Evolutionary conservation across 1,284 basidiomycete species (phyloP).

Genomic region (Ganoderma boninense): DNA sequence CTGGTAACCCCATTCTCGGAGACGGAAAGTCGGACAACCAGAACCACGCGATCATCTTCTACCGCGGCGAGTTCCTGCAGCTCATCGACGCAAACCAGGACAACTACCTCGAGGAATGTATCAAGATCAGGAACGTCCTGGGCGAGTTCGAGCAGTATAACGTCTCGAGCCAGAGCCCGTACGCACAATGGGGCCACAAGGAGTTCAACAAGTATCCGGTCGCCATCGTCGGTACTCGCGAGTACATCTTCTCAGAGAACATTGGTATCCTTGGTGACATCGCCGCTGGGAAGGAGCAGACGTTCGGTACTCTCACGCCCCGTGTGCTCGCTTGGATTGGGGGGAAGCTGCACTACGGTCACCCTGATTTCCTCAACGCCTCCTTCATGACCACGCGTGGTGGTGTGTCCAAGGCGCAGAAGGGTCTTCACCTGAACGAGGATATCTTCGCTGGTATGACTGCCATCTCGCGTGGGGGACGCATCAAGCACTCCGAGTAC

Average conservation of each 20-base stretch:
- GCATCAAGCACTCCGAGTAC: conserved; percentile 99
- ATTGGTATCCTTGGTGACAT: conserved; percentile 99
- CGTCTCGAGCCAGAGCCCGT: conserved; percentile 92
- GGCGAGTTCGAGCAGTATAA: conserved; percentile 98
- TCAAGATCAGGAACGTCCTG: conserved; percentile 98
- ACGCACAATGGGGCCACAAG: conserved; percentile 92
- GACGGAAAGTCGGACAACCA: conserved; percentile 99
- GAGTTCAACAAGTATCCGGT: conserved; percentile 93
- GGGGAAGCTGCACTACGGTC: conserved; percentile 98
- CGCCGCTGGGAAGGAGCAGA: conserved; percentile 99
- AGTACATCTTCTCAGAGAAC: conserved; percentile 99
- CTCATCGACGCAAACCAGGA: conserved; percentile 99
- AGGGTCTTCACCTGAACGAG: conserved; percentile 98
- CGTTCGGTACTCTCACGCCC: conserved; percentile 98
- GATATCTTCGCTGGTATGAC: conserved; percentile 99
- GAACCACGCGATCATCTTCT: conserved; percentile 99
- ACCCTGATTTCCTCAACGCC: conserved; percentile 98
- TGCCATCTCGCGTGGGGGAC: conserved; percentile 96
- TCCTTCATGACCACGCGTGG: conserved; percentile 99
- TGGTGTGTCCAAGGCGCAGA: conserved; percentile 99
- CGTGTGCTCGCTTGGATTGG: conserved; percentile 97
- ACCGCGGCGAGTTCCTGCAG: conserved; percentile 98
- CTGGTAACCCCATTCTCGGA: conserved; percentile 99
- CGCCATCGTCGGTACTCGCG: conserved; percentile 97
- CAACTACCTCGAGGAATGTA: conserved; percentile 99